phyloP scores from a whole-genome alignment of 768 basidiomycete species.

The Boletus huronensis region DNA sequence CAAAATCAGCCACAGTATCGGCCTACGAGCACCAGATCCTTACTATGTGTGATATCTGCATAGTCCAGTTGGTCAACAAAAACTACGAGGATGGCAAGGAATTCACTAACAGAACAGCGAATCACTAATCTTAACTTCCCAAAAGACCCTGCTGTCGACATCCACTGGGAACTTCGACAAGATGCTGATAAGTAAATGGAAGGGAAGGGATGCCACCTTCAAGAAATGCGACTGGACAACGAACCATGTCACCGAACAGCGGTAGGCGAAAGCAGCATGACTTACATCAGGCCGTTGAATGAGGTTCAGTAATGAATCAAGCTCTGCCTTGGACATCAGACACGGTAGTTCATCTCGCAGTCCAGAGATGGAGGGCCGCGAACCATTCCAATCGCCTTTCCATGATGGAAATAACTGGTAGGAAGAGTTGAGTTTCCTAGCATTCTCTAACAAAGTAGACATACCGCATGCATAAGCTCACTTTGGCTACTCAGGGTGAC shows the following conservation, averaged over 20 bases:
- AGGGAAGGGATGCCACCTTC: slow-evolving; percentile 79
- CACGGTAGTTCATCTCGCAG: slow-evolving; percentile 57
- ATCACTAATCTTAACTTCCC: slow-evolving; percentile 61
- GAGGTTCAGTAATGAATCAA: slow-evolving; percentile 62
- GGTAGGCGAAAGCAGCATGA: slow-evolving; percentile 1
- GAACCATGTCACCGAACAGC: slow-evolving; percentile 12
- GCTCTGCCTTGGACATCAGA: slow-evolving; percentile 62
- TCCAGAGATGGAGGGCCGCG: slow-evolving; percentile 63
- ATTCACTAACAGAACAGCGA: slow-evolving; percentile 57
- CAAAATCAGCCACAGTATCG: slow-evolving; percentile 24
- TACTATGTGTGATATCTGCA: slow-evolving; percentile 37
- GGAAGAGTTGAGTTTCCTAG: not conserved
- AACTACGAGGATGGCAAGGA: not conserved
- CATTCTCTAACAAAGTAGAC: not conserved
- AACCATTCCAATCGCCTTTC: slow-evolving; percentile 71
- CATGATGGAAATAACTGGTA: slow-evolving; percentile 76
- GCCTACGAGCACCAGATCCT: not conserved
- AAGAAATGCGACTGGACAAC: slow-evolving; percentile 71
- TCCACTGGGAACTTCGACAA: slow-evolving; percentile 77
- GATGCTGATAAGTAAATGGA: slow-evolving; percentile 72
- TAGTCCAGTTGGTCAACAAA: slow-evolving; percentile 6
- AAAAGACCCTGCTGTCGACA: slow-evolving; percentile 72
- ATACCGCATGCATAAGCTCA: slow-evolving; percentile 77
- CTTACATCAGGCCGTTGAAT: slow-evolving; percentile 76
- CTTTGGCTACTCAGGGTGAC: slow-evolving; percentile 77